Conservation (phyloP, 2,329 filamentous ascomycete genomes). For the Sphaerostilbella broomeana region DNA sequence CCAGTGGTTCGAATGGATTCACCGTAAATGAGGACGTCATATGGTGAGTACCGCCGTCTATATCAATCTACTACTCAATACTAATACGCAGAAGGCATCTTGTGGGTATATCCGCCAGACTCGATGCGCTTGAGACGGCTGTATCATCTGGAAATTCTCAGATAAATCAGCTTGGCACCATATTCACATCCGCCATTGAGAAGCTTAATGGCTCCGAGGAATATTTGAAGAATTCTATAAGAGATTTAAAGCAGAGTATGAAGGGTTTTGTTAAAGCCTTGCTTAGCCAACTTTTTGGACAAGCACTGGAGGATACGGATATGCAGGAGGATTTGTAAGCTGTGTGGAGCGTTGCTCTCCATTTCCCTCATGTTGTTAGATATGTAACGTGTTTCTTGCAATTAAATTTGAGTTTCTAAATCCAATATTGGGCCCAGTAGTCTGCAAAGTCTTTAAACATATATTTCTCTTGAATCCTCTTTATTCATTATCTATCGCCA, state of each 20-base stretch:
- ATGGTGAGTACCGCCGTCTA: no score
- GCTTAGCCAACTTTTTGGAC: slow-evolving; percentile 4
- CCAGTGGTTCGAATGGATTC: no score
- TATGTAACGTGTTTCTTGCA: no score
- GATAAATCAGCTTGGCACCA: background rate
- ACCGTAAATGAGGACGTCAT: no score
- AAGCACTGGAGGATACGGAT: no score
- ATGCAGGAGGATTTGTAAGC: background rate
- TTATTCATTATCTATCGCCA: no score
- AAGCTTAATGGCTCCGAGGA: background rate
- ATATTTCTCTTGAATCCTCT: no score
- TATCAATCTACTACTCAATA: no score
- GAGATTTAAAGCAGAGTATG: slow-evolving; percentile 6
- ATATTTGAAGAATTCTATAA: background rate
- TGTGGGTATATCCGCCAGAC: background rate
- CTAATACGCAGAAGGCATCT: no score
- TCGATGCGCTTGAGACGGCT: background rate
- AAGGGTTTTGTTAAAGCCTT: slow-evolving; percentile 8
- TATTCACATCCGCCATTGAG: background rate
- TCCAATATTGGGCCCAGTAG: no score
- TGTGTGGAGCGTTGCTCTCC: background rate
- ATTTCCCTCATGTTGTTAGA: background rate
- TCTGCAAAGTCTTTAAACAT: no score
- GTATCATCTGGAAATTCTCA: background rate
- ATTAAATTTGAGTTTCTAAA: no score